Evolutionary conservation across 2,329 filamentous ascomycete species (phyloP).

Genomic region (Cucurbitaria berberidis): DNA sequence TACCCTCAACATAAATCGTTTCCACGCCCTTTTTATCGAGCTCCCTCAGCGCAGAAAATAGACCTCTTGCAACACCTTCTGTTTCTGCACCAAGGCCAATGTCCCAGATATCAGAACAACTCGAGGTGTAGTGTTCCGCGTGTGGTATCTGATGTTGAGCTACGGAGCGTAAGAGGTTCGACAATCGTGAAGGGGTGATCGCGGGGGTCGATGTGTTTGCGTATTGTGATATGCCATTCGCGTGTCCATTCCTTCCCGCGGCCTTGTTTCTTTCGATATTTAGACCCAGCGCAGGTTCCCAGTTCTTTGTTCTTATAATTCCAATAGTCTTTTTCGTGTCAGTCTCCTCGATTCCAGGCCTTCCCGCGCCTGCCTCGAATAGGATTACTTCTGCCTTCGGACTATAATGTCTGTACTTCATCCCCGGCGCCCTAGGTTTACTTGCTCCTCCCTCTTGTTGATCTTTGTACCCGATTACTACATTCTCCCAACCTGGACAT

Average conservation of each 20-base stretch:
- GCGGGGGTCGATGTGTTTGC: neutral
- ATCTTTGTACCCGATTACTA: conserved; percentile 80
- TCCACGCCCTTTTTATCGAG: conserved; percentile 81
- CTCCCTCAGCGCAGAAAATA: conserved; percentile 87
- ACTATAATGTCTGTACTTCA: conserved; percentile 99
- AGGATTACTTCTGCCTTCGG: conserved; percentile 85
- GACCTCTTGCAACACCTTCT: conserved; percentile 77
- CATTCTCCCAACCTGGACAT: conserved; percentile 81
- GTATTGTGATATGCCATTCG: conserved; percentile 15
- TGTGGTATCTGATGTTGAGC: conserved; percentile 44
- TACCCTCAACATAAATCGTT: conserved; percentile 89
- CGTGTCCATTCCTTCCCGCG: conserved; percentile 6
- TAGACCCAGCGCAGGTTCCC: conserved; percentile 31
- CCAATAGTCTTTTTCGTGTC: conserved; percentile 10
- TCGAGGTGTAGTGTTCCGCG: conserved; percentile 25
- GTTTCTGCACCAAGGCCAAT: conserved; percentile 74
- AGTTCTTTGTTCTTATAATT: conserved; percentile 45
- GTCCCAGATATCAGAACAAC: conserved; percentile 61
- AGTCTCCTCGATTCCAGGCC: conserved; percentile 39
- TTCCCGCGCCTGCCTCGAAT: conserved; percentile 66
- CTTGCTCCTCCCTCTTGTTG: conserved; percentile 66
- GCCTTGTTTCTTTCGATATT: conserved; percentile 1
- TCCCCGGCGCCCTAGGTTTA: conserved; percentile 82
- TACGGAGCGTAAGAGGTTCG: conserved; percentile 45
- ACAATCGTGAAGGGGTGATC: conserved; percentile 10